Base-by-base conservation (phyloP, 345 rosid species). In the Rhizophora apiculata region DNA sequence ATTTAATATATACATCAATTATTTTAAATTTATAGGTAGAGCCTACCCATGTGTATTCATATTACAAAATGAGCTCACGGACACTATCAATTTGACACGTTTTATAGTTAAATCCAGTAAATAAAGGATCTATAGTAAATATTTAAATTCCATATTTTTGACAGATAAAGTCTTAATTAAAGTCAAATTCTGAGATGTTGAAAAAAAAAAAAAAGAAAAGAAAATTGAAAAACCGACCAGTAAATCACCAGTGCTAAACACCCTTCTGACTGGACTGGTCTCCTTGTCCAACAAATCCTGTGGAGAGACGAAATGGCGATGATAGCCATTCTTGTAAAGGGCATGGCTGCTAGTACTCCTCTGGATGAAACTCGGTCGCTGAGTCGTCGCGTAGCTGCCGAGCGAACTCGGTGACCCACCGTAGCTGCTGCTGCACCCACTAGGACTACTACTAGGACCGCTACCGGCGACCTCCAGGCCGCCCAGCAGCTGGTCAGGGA, bases 211-310 rank as follows among this genome's bases (percentile, higher is more conserved):
- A 1, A 8, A 29, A 46, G 24, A 24, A 24, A 24, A 24, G 24
- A 46, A 30, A 57, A 30, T 2, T 8, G 20, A 3, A 57, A 46
- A 21, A 64, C 78, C 81, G 54, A 93, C 98, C 78, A 80, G 89
- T 82, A 87, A 68, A 69, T 92, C 99, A 62, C 92, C 96, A 31
- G 96, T 81, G 78, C 96, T 91, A 68, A 75, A 89, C 65, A 85
- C 96, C 83, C 92, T 86, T 69, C 92, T 82, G 6, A 84, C 90
- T n/a, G 87, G 83, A 71, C 85, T 78, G 3, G 34, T 46, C 26
- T 84, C 89, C 59, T 78, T 27, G 68, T 87, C 98, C 21, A 76
- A 11, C 49, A 79, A 69, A 63, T 73, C 85, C 13, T 70, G 80
- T 63, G 75, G 68, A 51, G 79, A 70, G 7, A 65, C 57, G 48